Evolutionary conservation across 352 stramenopile genomes (phyloP), one percentile per base, ranked within the genome.

Genomic region (Phytophthora fragariaefolia): DNA sequence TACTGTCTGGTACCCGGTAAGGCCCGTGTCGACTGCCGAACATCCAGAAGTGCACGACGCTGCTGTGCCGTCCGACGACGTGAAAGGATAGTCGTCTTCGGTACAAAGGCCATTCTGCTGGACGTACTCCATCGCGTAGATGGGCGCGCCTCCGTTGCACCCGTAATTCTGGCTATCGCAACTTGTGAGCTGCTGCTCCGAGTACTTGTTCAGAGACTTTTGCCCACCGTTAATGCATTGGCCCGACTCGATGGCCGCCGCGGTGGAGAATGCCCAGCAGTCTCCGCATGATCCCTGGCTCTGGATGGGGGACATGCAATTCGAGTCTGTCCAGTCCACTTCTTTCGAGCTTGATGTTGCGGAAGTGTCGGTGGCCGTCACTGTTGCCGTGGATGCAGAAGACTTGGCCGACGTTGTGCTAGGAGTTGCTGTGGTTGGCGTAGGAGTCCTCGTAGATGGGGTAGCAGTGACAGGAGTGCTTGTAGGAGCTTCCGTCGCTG

Each of bases 181-280:
- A 36, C 86, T 83, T 22, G 97, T 91, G 18, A 98, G 63, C 77
- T 98, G 89, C 60, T 98, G 85, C 79, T 98, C 95, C 30, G 88
- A 97, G 20, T 98, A 83, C 65, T 93, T 90, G 28, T 82, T 82
- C 23, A 97, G 74, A 18, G 71, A 77, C 20, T 57, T 77, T 20
- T 92, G 82, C 4, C 82, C 93, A 12, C 67, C 71, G 0, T 76
- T 62, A 23, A 98, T 89, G 30, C 90, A 96, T 64, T 97, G 84
- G 2, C 87, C 93, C 7, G 91, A 92, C 74, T 99, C 96, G 6
- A 98, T 74, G 1, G 88, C 92, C 9, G 96, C 84, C 3, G 95
- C 87, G 0, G 95, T 95, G 9, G 96, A 97, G 82, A 99, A 99
- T 2, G 96, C 92, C 97, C 97, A 99, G 84, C 97, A 99, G 7